Base-by-base conservation (phyloP, 805 yeast species). In the Hanseniaspora vineae region DNA sequence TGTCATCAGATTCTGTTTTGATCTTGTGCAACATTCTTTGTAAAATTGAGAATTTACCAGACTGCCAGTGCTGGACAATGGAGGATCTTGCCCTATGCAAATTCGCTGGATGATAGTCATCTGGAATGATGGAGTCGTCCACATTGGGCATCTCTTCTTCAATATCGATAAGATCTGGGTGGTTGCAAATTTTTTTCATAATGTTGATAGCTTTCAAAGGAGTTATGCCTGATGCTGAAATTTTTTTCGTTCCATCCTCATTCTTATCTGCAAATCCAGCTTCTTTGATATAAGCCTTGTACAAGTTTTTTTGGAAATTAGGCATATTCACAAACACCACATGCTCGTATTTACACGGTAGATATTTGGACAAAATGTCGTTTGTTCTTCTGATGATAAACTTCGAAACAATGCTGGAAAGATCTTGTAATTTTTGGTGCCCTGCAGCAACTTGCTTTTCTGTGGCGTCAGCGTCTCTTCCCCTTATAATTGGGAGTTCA, bases 281-380 rank as follows among this genome's bases (percentile, higher is more conserved):
- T 6, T 95, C 81, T 12, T 84, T 76, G 46, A 88, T 74, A 55
- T 84, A 85, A 53, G 81, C 81, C 46, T 75, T 69, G 59, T 92
- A 92, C 1, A 92, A 63, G 1, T 70, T 64, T 45, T 69, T 66
- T 64, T 92, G 98, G 65, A 89, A 73, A 0, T 85, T 86, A 1
- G 90, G 75, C 48, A 92, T 66, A 42, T 80, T 81, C 51, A 92
- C 88, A 62, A 90, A 92, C n/a, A 92, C 84, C 19, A 92, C 97
- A 64, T 92, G 95, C 62, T 92, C 98, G 61, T 88, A 89, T 64
- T 92, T 92, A 52, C 94, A 86, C 0, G 98, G 98, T 50, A 92
- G 71, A 59, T 92, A 92, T 64, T 92, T 90, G 31, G 96, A 82
- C 48, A 92, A 69, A 56, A 92, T 85, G 63, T 92, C 98, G 66